phyloP scores from a whole-genome alignment of 2,329 filamentous ascomycete species.

The Chlorencoelia australis region DNA sequence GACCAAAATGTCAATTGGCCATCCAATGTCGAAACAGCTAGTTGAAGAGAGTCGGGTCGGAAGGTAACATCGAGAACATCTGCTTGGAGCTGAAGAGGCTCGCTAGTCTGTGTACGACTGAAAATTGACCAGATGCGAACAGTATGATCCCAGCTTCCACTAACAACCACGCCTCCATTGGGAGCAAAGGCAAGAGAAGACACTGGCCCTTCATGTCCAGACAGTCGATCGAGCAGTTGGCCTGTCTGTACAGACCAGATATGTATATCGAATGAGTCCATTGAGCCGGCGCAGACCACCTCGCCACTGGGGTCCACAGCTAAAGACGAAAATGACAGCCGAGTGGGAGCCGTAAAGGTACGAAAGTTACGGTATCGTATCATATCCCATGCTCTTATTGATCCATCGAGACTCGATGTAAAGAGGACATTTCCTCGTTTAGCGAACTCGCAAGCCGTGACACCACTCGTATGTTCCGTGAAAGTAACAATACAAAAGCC shows the following conservation, averaged over 20 bases:
- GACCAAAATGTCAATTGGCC: slow-evolving; percentile 95
- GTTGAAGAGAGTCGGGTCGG: slow-evolving; percentile 79
- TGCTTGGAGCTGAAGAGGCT: slow-evolving; percentile 83
- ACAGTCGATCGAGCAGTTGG: slow-evolving; percentile 80
- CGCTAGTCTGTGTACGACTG: slow-evolving; percentile 83
- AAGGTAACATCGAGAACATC: slow-evolving; percentile 83
- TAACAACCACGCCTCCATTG: slow-evolving; percentile 73
- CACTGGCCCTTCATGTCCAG: slow-evolving; percentile 90
- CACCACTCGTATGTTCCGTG: slow-evolving; percentile 88
- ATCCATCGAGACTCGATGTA: slow-evolving; percentile 89
- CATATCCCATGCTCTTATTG: slow-evolving; percentile 89
- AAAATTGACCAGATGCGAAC: slow-evolving; percentile 97
- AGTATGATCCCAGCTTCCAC: slow-evolving; percentile 93
- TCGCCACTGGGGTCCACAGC: slow-evolving; percentile 97
- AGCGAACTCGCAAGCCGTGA: slow-evolving; percentile 89
- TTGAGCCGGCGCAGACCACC: slow-evolving; percentile 86
- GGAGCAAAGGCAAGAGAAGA: slow-evolving; percentile 82
- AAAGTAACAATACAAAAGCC: slow-evolving; percentile 98
- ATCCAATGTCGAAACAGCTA: slow-evolving; percentile 86
- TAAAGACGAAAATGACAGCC: slow-evolving; percentile 85
- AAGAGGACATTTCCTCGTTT: slow-evolving; percentile 94
- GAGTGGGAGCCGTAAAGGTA: slow-evolving; percentile 88
- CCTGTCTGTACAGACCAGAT: slow-evolving; percentile 98
- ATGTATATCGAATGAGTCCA: slow-evolving; percentile 95
- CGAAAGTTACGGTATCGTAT: slow-evolving; percentile 94